These are phyloP conservation scores for Penicillium rolfsii DNA, from an alignment of 2,329 filamentous ascomycete species.

Conservation along the genomic window DNA sequence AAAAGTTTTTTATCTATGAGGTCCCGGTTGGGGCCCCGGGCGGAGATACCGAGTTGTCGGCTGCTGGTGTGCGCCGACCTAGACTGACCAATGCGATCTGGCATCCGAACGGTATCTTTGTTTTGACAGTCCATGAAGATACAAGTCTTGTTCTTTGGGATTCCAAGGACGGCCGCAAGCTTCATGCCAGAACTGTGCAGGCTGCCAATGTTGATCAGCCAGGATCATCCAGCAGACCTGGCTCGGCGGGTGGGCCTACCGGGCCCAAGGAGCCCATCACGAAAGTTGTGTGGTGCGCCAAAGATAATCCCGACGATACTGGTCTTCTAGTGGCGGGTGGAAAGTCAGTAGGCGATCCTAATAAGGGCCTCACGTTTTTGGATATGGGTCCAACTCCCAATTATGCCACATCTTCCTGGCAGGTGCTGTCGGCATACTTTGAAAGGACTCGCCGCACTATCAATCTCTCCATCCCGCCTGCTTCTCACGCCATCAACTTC, in stretches of 20 bases:
- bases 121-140: constrained; percentile 86
- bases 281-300: constrained; percentile 89
- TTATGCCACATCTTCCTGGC: constrained; percentile 91
- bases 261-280: constrained; percentile 73
- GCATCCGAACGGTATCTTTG: constrained; percentile 92
- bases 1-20: constrained; percentile 81
- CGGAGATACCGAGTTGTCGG: constrained; percentile 66
- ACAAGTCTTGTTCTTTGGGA: constrained; percentile 95
- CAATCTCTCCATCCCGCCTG: constrained; percentile 73
- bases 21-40: constrained; percentile 81
- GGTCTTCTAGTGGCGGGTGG: constrained; percentile 86
- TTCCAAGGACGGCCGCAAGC: constrained; percentile 78
- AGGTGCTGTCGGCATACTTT: constrained; percentile 76
- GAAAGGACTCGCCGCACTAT: constrained; percentile 72
- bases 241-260: constrained; percentile 54
- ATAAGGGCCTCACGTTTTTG: constrained; percentile 82
- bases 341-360: constrained; percentile 64
- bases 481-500: constrained; percentile 76
- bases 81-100: constrained; percentile 81
- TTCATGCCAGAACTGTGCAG: constrained; percentile 80
- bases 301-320: constrained; percentile 90
- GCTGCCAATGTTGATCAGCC: constrained; percentile 74
- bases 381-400: constrained; percentile 87
- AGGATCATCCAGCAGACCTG: constrained; percentile 49
- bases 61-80: constrained; percentile 69